Evolutionary conservation across 768 basidiomycete genomes (phyloP), one percentile per base, ranked within the genome.

Genomic region (Hydnum rufescens): DNA sequence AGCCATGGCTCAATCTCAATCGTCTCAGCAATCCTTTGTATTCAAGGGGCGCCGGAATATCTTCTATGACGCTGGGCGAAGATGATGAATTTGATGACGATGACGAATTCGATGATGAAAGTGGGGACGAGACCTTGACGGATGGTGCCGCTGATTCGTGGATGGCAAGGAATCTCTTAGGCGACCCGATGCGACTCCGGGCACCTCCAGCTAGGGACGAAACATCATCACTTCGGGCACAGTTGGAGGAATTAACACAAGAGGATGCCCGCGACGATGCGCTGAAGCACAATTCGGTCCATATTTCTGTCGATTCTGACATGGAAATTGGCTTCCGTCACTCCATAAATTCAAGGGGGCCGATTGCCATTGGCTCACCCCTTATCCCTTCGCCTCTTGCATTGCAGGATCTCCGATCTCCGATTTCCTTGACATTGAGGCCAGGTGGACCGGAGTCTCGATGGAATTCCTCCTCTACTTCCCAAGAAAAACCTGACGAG

Each of bases 171-270:
- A 55, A 44, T 28, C 19, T 48, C n/a, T 23, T 26, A 30, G 28
- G 55, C 55, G 57, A 19, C 42, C 30, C 18, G 31, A 43, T 32
- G 51, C 25, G 52, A 36, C 34, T 53, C 32, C 39, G 55, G 47
- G 32, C 47, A 31, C 36, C 36, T 32, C 29, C 54, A 32, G 36
- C 48, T 39, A 22, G 29, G 16, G 53, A 55, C 31, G 13, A n/a
- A 29, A 30, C 28, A 25, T 54, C 32, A 31, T 42, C 29, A 19
- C 44, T 31, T 19, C 77, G 71, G 62, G 74, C 73, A 23, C 75
- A 74, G 58, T 60, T 84, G 57, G 75, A 77, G 16, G 77, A 79
- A 51, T 74, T 76, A 57, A 78, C 16, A 13, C 44, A 47, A 47
- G 44, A 13, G 13, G 44, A 39, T 54, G 63, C 53, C 0, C 56